Conservation (phyloP, 2,329 filamentous ascomycete species). For the Aspergillus tubingensis region DNA sequence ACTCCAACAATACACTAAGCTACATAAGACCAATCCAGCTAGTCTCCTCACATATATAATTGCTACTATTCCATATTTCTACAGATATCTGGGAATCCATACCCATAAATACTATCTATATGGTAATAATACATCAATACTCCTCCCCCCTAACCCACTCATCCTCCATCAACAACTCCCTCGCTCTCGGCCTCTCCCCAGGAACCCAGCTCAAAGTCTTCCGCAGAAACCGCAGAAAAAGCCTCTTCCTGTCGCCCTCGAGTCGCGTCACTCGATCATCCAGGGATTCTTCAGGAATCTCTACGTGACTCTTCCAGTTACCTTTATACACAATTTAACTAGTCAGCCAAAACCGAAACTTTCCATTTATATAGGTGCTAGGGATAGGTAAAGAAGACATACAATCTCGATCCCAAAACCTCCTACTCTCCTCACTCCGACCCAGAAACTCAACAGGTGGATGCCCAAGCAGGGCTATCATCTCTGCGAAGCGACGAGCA, state of each 20-base stretch:
- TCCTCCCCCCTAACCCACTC: constrained; percentile 19
- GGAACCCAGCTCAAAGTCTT: constrained; percentile 34
- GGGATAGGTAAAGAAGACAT: background rate
- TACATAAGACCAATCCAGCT: too few relatives aligned
- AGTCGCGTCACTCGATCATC: constrained; percentile 28
- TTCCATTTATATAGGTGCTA: too few relatives aligned
- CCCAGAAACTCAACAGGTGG: constrained; percentile 38
- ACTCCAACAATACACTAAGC: too few relatives aligned
- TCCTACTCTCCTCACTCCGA: constrained; percentile 27
- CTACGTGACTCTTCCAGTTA: constrained; percentile 25
- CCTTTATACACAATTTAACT: constrained; percentile 7
- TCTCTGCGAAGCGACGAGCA: constrained; percentile 47
- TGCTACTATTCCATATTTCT: too few relatives aligned
- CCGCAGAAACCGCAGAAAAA: constrained; percentile 30
- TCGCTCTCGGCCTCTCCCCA: constrained; percentile 25
- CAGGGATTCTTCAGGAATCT: constrained; percentile 28
- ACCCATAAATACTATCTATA: too few relatives aligned
- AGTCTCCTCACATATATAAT: too few relatives aligned
- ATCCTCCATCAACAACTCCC: constrained; percentile 23
- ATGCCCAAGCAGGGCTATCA: constrained; percentile 44
- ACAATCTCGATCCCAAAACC: constrained; percentile 42
- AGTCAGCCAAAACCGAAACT: too few relatives aligned
- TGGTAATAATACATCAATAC: constrained; percentile 8
- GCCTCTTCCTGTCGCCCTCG: constrained; percentile 20
- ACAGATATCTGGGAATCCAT: too few relatives aligned